Conservation (phyloP, 225 moss, liverwort and hornwort species). For the Straminergon stramineum region DNA sequence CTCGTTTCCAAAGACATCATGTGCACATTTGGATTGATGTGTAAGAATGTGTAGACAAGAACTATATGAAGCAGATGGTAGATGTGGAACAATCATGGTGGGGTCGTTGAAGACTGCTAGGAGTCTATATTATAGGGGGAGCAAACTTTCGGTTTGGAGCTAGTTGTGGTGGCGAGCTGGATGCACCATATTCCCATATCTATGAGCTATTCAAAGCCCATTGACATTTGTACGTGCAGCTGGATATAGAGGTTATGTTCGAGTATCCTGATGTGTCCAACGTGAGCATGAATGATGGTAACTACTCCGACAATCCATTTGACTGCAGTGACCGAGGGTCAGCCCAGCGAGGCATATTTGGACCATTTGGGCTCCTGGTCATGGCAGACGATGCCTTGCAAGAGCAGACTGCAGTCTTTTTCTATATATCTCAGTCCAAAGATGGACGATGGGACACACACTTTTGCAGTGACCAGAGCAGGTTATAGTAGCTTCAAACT, state of each 20-base stretch:
- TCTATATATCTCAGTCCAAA: conserved; percentile 1
- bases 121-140: background rate
- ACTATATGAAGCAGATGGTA: background rate
- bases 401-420: conserved; percentile 23
- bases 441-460: background rate
- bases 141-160: background rate
- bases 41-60: background rate
- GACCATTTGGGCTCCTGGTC: conserved; percentile 44
- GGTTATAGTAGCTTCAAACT: background rate
- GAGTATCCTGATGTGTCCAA: conserved; percentile 37
- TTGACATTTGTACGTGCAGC: conserved; percentile 6
- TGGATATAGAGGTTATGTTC: conserved; percentile 51
- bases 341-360: conserved; percentile 46
- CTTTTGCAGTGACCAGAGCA: conserved; percentile 2
- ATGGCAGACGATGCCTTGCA: conserved; percentile 15
- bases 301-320: conserved; percentile 12
- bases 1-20: background rate
- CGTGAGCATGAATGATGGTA: background rate
- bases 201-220: background rate
- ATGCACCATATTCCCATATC: background rate
- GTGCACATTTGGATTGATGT: background rate
- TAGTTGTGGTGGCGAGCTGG: background rate
- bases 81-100: background rate
- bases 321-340: conserved; percentile 55
- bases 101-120: background rate